These are phyloP conservation scores for Phytophthora hibernalis DNA, from an alignment of 352 stramenopile species.

Conservation along the genomic window DNA sequence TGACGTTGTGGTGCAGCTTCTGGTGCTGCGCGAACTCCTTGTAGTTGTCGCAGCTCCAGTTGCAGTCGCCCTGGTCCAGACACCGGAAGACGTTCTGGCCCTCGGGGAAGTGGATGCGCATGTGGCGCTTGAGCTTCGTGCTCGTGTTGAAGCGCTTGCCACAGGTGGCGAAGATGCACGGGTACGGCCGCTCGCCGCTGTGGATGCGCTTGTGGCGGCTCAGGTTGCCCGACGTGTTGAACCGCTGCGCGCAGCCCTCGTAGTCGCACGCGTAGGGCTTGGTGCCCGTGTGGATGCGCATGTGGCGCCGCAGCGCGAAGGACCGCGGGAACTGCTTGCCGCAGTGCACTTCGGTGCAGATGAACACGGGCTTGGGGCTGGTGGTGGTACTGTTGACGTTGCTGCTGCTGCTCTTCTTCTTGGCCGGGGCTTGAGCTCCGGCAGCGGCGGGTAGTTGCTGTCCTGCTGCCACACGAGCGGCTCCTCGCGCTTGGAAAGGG, in stretches of 20 bases:
- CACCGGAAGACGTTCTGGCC: conserved; percentile 80
- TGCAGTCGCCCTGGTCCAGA: conserved; percentile 49
- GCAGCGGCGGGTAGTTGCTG: not conserved
- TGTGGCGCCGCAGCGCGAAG: conserved; percentile 84
- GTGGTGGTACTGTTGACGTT: not conserved
- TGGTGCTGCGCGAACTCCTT: conserved; percentile 85
- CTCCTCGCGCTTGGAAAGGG: conserved; percentile 30
- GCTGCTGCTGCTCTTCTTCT: conserved; percentile 48
- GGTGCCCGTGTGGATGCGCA: conserved; percentile 86
- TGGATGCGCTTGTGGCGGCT: conserved; percentile 91
- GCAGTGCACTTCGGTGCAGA: conserved; percentile 80
- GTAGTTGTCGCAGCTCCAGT: conserved; percentile 84
- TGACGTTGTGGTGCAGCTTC: conserved; percentile 77
- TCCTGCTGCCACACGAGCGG: conserved; percentile 23
- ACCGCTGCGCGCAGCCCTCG: conserved; percentile 76
- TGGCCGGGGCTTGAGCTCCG: conserved; percentile 24
- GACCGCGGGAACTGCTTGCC: conserved; percentile 86
- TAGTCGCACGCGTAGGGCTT: conserved; percentile 87
- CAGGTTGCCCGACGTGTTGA: conserved; percentile 90
- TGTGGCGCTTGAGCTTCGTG: conserved; percentile 90
- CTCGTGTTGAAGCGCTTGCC: conserved; percentile 90
- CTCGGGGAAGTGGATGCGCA: conserved; percentile 88
- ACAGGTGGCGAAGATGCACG: conserved; percentile 78
- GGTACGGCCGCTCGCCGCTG: conserved; percentile 83
- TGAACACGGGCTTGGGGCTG: conserved; percentile 55